Evolutionary conservation across 768 basidiomycete species (phyloP).

Genomic region (Lactifluus subvellereus): DNA sequence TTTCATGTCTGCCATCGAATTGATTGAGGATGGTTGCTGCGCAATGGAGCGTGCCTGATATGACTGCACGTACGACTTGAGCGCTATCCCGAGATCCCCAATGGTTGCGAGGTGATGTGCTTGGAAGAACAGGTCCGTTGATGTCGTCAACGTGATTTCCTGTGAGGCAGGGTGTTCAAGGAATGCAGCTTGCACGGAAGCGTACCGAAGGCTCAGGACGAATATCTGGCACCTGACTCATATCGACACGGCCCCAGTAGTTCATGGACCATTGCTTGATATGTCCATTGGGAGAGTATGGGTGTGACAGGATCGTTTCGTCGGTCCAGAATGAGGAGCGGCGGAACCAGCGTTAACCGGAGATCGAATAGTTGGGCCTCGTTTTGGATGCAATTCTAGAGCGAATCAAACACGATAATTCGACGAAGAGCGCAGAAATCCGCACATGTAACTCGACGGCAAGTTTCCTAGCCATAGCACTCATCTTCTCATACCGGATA

Average conservation of each 20-base stretch:
- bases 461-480: constrained; percentile 84
- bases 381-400: constrained; percentile 70
- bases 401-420: constrained; percentile 12
- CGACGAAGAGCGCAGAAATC: constrained; percentile 3
- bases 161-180: constrained; percentile 30
- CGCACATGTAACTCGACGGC: constrained; percentile 79
- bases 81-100: constrained; percentile 87
- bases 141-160: constrained; percentile 91
- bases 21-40: constrained; percentile 73
- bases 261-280: constrained; percentile 99
- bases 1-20: constrained; percentile 97
- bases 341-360: constrained; percentile 79
- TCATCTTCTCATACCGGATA: constrained; percentile 92
- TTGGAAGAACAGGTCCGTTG: constrained; percentile 93
- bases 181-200: constrained; percentile 6
- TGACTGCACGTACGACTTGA: constrained; percentile 90
- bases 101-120: constrained; percentile 88
- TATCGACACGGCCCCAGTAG: constrained; percentile 77
- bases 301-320: constrained; percentile 98
- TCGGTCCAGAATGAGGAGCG: constrained; percentile 87
- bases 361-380: constrained; percentile 90
- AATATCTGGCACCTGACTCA: constrained; percentile 80
- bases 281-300: constrained; percentile 95
- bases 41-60: constrained; percentile 82
- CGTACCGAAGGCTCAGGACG: constrained; percentile 77